These are phyloP conservation scores for Hyphodiscus hymeniophilus DNA, from an alignment of 495 filamentous ascomycete species.

Conservation along the genomic window DNA sequence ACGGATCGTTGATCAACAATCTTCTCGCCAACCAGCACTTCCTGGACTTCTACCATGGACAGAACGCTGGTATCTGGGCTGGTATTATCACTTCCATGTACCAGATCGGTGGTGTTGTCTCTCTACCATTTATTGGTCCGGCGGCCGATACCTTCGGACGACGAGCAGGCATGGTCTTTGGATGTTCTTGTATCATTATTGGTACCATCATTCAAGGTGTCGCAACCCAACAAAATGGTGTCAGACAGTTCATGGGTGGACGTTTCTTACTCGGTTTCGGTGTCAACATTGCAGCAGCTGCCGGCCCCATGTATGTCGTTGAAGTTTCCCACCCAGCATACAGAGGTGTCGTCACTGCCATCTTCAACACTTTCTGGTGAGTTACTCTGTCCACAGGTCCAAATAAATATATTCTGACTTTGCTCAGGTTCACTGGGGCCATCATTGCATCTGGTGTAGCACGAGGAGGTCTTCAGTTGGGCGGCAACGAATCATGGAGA, in stretches of 20 bases:
- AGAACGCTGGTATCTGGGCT: slow-evolving; percentile 30
- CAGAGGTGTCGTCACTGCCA: slow-evolving; percentile 58
- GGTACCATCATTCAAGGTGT: slow-evolving; percentile 50
- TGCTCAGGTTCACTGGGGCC: slow-evolving; percentile 22
- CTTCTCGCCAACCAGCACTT: slow-evolving; percentile 24
- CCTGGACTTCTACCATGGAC: slow-evolving; percentile 21
- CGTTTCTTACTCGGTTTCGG: slow-evolving; percentile 74
- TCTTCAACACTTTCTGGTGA: slow-evolving; percentile 50
- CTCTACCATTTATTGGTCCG: slow-evolving; percentile 44
- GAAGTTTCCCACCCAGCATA: slow-evolving; percentile 71
- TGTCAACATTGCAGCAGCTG: slow-evolving; percentile 56
- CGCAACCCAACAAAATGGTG: slow-evolving; percentile 22
- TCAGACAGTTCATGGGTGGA: slow-evolving; percentile 56
- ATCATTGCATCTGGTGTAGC: slow-evolving; percentile 21
- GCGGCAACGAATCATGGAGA: slow-evolving; percentile 20
- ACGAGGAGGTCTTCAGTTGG: slow-evolving; percentile 13
- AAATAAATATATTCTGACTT: not conserved
- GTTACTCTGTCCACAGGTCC: not conserved
- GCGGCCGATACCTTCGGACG: slow-evolving; percentile 46
- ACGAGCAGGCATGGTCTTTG: slow-evolving; percentile 55
- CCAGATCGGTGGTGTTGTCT: slow-evolving; percentile 49
- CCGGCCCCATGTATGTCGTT: slow-evolving; percentile 65
- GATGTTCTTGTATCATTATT: slow-evolving; percentile 49
- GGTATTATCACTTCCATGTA: slow-evolving; percentile 53
- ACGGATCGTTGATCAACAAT: slow-evolving; percentile 41